Percentiles rank a stretch among this genome's conserved stretches.
These are phyloP conservation scores for Euptelea pleiosperma DNA, from an alignment of 164 flowering plant genomes.

Conservation along the genomic window DNA sequence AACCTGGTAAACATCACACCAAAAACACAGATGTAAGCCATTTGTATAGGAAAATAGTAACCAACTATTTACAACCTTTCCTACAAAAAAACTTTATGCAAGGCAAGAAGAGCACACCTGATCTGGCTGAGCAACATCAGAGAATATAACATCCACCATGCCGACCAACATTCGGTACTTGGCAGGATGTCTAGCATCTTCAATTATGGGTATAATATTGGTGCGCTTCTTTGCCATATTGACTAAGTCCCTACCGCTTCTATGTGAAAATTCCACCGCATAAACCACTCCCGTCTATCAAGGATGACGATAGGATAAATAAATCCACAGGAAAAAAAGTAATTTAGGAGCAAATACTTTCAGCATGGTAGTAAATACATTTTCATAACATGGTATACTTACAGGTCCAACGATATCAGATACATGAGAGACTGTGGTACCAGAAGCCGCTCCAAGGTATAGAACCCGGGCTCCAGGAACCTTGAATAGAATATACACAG, in stretches of 20 bases:
- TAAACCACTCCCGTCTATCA: constrained; percentile 74
- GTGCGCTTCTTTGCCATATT: constrained; percentile 98
- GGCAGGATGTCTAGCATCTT: constrained; percentile 94
- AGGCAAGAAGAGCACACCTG: constrained; percentile 52
- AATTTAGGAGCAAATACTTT: too few species aligned
- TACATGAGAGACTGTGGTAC: constrained; percentile 96
- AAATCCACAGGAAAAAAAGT: background rate
- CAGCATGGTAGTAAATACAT: too few species aligned
- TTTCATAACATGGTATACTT: constrained; percentile 25
- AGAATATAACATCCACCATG: constrained; percentile 90
- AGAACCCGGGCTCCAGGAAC: constrained; percentile 84
- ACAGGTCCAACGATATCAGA: constrained; percentile 98
- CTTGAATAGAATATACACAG: constrained; percentile 23
- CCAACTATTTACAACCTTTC: too few species aligned
- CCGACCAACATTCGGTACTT: constrained; percentile 93
- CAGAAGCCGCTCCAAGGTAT: constrained; percentile 97
- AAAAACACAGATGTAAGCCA: too few species aligned
- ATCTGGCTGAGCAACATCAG: constrained; percentile 99
- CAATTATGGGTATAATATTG: constrained; percentile 87
- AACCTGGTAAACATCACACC: too few species aligned
- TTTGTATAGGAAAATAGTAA: too few species aligned
- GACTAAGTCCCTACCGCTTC: constrained; percentile 97
- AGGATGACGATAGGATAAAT: background rate
- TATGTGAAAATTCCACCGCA: constrained; percentile 96
- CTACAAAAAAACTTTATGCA: too few species aligned